A percentile compares a stretch with the other conserved stretches of the same genome.
Evolutionary conservation across 306 rosid species (phyloP).

Genomic region (Oemleria cerasiformis): DNA sequence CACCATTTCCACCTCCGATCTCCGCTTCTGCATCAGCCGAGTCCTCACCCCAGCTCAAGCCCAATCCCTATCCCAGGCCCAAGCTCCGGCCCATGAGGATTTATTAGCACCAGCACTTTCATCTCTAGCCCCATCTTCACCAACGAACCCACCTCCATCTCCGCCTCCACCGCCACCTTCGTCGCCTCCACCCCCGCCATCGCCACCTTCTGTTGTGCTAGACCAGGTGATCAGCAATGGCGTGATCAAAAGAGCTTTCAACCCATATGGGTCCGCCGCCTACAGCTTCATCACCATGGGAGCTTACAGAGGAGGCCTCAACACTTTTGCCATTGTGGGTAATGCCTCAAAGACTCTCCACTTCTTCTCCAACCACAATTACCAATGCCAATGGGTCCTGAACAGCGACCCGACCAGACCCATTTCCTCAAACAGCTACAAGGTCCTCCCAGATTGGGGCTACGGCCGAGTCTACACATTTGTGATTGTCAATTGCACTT

Average conservation of each 20-base stretch:
- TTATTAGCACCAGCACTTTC: not conserved
- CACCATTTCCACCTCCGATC: constrained; percentile 77
- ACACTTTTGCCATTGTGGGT: constrained; percentile 74
- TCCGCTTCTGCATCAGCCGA: constrained; percentile 69
- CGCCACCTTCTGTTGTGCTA: constrained; percentile 4
- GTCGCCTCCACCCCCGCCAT: constrained; percentile 2
- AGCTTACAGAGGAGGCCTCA: constrained; percentile 77
- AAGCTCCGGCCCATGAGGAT: not conserved
- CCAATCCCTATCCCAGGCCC: constrained; percentile 6
- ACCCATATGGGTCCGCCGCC: constrained; percentile 68
- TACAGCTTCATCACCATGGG: constrained; percentile 81
- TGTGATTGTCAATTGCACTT: constrained; percentile 83
- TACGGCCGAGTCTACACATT: constrained; percentile 88
- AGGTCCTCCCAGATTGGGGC: constrained; percentile 95
- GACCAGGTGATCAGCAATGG: constrained; percentile 45
- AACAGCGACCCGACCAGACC: constrained; percentile 19
- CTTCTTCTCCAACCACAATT: constrained; percentile 55
- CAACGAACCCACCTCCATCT: not conserved
- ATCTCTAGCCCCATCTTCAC: constrained; percentile 1
- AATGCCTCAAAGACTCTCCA: constrained; percentile 86
- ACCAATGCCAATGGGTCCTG: constrained; percentile 64
- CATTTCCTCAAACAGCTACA: constrained; percentile 47
- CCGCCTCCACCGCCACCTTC: constrained; percentile 8
- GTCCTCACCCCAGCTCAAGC: constrained; percentile 19
- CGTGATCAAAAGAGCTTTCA: constrained; percentile 53